Percentiles rank a stretch among this genome's conserved stretches.
Evolutionary conservation across 352 stramenopile genomes (phyloP).

Genomic region (Phytophthora quininea): DNA sequence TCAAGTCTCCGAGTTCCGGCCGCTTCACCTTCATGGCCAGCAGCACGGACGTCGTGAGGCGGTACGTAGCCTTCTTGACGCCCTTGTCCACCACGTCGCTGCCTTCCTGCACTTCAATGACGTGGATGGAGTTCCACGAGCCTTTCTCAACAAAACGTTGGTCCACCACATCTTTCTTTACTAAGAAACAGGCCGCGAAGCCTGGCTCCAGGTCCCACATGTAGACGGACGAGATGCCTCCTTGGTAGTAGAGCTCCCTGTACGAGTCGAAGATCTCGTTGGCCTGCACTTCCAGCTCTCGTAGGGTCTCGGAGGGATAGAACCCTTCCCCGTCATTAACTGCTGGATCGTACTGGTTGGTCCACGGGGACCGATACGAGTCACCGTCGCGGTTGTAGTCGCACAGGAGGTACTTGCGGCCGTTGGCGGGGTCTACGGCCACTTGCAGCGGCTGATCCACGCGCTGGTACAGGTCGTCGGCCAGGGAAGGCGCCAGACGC

Average conservation of each 20-base stretch:
- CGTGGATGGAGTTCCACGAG: conserved; percentile 95
- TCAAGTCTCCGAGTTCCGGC: conserved; percentile 78
- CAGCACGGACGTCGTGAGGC: conserved; percentile 93
- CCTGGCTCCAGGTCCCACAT: conserved; percentile 95
- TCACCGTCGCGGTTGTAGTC: conserved; percentile 96
- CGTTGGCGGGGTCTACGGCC: conserved; percentile 84
- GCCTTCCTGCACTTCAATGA: conserved; percentile 90
- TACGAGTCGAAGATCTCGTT: conserved; percentile 98
- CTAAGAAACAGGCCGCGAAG: conserved; percentile 94
- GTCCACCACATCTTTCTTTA: conserved; percentile 92
- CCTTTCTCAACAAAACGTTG: conserved; percentile 85
- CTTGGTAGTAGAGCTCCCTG: conserved; percentile 96
- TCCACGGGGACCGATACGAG: conserved; percentile 93
- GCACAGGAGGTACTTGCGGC: conserved; percentile 92
- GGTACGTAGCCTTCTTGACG: conserved; percentile 85
- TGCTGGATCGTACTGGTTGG: conserved; percentile 90
- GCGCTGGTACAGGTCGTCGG: conserved; percentile 93
- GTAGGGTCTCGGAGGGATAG: conserved; percentile 87
- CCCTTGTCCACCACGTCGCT: conserved; percentile 32
- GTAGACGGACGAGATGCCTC: conserved; percentile 93
- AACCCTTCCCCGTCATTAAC: conserved; percentile 87
- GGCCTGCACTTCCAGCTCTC: conserved; percentile 91
- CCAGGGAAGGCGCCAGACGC: conserved; percentile 78
- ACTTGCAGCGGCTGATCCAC: conserved; percentile 93
- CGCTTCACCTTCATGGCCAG: conserved; percentile 91